phyloP scores from a whole-genome alignment of 345 rosid species.

The Crucihimalaya himalaica region DNA sequence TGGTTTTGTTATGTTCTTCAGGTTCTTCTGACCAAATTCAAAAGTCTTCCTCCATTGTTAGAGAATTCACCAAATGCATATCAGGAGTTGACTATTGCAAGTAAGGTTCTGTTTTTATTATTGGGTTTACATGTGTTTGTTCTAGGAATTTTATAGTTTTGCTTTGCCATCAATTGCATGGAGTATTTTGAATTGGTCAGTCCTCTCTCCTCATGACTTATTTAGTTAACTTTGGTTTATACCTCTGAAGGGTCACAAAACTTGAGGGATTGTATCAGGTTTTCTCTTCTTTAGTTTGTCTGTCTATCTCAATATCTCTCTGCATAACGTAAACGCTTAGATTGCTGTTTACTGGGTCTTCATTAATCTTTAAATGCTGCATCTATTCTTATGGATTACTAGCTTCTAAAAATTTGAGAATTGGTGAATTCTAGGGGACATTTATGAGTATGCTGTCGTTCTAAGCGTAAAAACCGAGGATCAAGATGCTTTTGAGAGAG shows the following conservation, averaged over 20 bases:
- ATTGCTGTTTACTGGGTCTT: background rate
- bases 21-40: constrained; percentile 79
- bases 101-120: constrained; percentile 40
- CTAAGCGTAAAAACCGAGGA: constrained; percentile 87
- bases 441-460: constrained; percentile 89
- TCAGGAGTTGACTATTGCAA: constrained; percentile 74
- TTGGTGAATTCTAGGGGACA: constrained; percentile 61
- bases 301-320: background rate
- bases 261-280: background rate
- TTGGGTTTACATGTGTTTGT: background rate
- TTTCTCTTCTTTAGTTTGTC: background rate
- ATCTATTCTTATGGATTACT: background rate
- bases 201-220: background rate
- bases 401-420: background rate
- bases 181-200: background rate
- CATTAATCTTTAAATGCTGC: background rate
- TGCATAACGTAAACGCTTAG: background rate
- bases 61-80: constrained; percentile 67
- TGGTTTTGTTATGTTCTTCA: constrained; percentile 34
- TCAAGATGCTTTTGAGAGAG: constrained; percentile 96
- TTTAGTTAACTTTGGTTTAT: background rate
- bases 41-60: constrained; percentile 88
- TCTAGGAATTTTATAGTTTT: background rate
- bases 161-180: background rate
- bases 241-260: background rate